A percentile compares a stretch with the other conserved stretches of the same genome.
These are phyloP conservation scores for Ascodesmis nigricans DNA, from an alignment of 495 filamentous ascomycete genomes.

Conservation along the genomic window DNA sequence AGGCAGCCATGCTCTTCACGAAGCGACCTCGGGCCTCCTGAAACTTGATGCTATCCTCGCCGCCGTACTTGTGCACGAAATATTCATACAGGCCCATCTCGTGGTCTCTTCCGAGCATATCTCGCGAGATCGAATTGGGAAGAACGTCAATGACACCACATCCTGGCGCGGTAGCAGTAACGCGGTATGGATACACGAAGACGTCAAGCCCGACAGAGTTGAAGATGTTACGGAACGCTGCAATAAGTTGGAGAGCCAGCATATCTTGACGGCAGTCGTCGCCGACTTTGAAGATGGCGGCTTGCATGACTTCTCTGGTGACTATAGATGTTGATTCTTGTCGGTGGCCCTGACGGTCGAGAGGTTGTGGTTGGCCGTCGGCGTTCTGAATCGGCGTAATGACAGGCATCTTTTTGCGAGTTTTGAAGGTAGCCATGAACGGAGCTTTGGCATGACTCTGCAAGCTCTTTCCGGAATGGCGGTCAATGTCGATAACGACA, in stretches of 20 bases:
- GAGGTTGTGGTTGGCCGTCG: too few relatives aligned
- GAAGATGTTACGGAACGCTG: slow-evolving; percentile 91
- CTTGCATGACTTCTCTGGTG: slow-evolving; percentile 88
- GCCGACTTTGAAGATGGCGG: slow-evolving; percentile 98
- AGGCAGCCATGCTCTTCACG: slow-evolving; percentile 99
- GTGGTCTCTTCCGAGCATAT: slow-evolving; percentile 94
- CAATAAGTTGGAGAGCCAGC: slow-evolving; percentile 89
- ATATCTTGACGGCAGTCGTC: slow-evolving; percentile 98
- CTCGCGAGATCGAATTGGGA: slow-evolving; percentile 89
- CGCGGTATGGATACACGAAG: slow-evolving; percentile 89
- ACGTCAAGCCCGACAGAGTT: slow-evolving; percentile 83
- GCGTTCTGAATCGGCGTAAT: slow-evolving; percentile 24
- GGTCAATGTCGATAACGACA: slow-evolving; percentile 88
- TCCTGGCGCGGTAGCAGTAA: slow-evolving; percentile 93
- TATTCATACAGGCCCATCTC: slow-evolving; percentile 97
- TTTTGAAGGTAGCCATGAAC: slow-evolving; percentile 95
- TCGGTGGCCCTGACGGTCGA: slow-evolving; percentile 8
- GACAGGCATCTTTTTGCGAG: slow-evolving; percentile 49
- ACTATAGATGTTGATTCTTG: slow-evolving; percentile 23
- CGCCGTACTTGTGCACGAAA: slow-evolving; percentile 89
- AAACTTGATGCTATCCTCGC: slow-evolving; percentile 79
- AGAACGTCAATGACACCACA: slow-evolving; percentile 97
- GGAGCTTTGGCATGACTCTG: slow-evolving; percentile 96
- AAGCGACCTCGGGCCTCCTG: slow-evolving; percentile 93
- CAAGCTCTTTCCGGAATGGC: slow-evolving; percentile 88